A percentile compares a stretch with the other conserved stretches of the same genome.
Evolutionary conservation across 73 alveolate species (phyloP).

Genomic region (Loxodes magnus): DNA sequence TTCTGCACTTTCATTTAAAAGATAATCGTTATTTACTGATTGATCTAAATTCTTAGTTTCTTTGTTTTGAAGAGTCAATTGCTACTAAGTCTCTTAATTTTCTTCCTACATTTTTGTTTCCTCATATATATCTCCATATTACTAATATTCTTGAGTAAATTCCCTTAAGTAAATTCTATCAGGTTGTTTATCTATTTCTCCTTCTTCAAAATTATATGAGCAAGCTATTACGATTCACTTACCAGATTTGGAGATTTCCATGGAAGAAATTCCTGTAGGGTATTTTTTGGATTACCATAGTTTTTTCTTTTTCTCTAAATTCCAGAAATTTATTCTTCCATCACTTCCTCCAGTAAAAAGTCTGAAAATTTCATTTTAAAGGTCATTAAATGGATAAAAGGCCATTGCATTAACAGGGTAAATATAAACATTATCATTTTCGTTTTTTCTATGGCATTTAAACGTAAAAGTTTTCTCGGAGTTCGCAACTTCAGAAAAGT

Average conservation of each 20-base stretch:
- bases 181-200: conserved; percentile 12
- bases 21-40: no score
- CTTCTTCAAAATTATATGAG: conserved; percentile 14
- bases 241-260: not conserved
- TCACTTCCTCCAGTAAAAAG: conserved; percentile 70
- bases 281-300: conserved; percentile 15
- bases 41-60: no score
- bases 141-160: no score
- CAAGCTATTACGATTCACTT: conserved; percentile 5
- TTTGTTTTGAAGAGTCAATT: no score
- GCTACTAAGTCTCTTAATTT: no score
- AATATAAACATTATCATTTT: conserved; percentile 26
- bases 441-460: conserved; percentile 60
- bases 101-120: no score
- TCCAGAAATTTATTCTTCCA: conserved; percentile 53
- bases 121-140: no score
- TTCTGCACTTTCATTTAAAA: no score
- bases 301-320: conserved; percentile 40
- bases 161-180: no score
- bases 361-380: no score
- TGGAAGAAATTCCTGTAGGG: conserved; percentile 9
- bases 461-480: conserved; percentile 32
- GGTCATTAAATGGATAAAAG: conserved; percentile 47
- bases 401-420: conserved; percentile 64
- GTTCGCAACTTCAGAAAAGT: conserved; percentile 38